Percentiles rank a stretch among this genome's conserved stretches.
phyloP scores from a whole-genome alignment of 2,329 filamentous ascomycete genomes.

The Hysterium pulicare region DNA sequence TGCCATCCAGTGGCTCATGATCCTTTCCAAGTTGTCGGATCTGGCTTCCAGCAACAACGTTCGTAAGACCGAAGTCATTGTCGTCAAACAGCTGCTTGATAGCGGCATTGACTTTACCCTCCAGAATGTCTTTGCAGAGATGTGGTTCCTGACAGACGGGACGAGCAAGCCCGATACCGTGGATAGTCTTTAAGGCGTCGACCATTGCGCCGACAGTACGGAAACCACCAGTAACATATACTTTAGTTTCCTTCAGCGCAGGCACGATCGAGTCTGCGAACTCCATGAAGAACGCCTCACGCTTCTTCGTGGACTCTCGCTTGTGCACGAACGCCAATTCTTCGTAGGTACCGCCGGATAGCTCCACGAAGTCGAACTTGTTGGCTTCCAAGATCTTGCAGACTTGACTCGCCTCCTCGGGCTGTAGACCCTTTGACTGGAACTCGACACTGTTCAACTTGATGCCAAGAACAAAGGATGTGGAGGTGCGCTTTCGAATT shows the following conservation, averaged over 20 bases:
- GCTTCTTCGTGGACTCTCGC: slow-evolving; percentile 53
- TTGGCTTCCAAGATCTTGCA: slow-evolving; percentile 49
- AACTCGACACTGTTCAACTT: slow-evolving; percentile 60
- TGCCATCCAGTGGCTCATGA: slow-evolving; percentile 53
- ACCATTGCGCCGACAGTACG: slow-evolving; percentile 57
- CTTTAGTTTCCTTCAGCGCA: slow-evolving; percentile 55
- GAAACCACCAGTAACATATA: slow-evolving; percentile 59
- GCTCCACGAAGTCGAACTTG: slow-evolving; percentile 56
- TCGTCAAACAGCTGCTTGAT: slow-evolving; percentile 49
- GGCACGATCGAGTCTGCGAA: slow-evolving; percentile 54
- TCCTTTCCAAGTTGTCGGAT: slow-evolving; percentile 53
- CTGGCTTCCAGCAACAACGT: slow-evolving; percentile 48
- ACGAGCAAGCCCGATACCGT: slow-evolving; percentile 59
- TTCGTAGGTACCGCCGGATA: slow-evolving; percentile 61
- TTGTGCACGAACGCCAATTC: slow-evolving; percentile 50
- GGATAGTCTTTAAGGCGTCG: slow-evolving; percentile 53
- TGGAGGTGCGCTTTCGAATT: slow-evolving; percentile 33
- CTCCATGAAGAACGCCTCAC: slow-evolving; percentile 60
- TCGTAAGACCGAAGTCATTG: slow-evolving; percentile 47
- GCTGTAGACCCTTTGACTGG: slow-evolving; percentile 50
- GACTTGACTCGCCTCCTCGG: slow-evolving; percentile 50
- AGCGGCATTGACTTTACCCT: slow-evolving; percentile 42
- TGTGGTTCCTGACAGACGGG: slow-evolving; percentile 52
- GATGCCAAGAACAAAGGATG: slow-evolving; percentile 50
- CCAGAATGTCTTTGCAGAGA: slow-evolving; percentile 45